A percentile compares a stretch with the other conserved stretches of the same genome.
phyloP scores from a whole-genome alignment of 73 alveolate species.

The Paramecium primaurelia region DNA sequence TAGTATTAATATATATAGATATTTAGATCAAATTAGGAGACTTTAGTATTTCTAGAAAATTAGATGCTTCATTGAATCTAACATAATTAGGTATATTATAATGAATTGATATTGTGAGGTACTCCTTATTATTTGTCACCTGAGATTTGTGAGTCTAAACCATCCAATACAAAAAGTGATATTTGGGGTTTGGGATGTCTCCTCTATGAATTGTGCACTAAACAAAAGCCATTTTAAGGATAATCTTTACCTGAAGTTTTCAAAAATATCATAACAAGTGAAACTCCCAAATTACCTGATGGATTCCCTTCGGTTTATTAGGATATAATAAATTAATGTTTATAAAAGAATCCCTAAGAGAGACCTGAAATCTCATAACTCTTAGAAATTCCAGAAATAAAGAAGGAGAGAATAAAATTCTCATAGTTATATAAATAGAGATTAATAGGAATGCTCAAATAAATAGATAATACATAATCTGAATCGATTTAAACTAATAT shows the following conservation, averaged over 20 bases:
- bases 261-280: neutral
- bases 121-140: constrained; percentile 74
- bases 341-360: neutral
- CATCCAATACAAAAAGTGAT: constrained; percentile 60
- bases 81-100: neutral
- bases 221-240: constrained; percentile 47
- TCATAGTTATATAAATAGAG: neutral
- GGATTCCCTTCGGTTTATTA: neutral
- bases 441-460: neutral
- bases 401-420: neutral
- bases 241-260: constrained; percentile 25
- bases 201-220: constrained; percentile 51
- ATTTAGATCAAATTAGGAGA: constrained; percentile 41
- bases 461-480: neutral
- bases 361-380: neutral
- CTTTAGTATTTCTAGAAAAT: constrained; percentile 53
- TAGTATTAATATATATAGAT: neutral
- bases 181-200: constrained; percentile 70
- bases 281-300: constrained; percentile 24
- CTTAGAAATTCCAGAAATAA: neutral
- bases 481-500: neutral
- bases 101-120: constrained; percentile 36
- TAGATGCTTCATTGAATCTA: neutral
- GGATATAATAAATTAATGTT: neutral
- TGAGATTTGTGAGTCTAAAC: constrained; percentile 63